These are phyloP conservation scores for Metschnikowia sp. DNA, from an alignment of 805 yeast species.

Conservation along the genomic window DNA sequence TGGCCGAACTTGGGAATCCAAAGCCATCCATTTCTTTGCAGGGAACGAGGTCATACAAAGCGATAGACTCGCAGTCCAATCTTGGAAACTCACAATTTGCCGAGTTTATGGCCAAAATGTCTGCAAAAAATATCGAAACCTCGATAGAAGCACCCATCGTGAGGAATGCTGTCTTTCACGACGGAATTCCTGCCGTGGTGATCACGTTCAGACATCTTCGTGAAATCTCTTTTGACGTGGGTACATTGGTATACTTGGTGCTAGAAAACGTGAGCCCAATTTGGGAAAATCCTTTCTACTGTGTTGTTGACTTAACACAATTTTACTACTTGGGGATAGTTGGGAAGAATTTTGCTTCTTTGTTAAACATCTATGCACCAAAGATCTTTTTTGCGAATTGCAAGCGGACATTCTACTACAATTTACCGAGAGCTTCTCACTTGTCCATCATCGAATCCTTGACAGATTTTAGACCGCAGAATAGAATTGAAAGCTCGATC, in stretches of 20 bases:
- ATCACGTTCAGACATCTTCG: slow-evolving; percentile 39
- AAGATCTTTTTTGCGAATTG: slow-evolving; percentile 51
- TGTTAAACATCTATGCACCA: slow-evolving; percentile 49
- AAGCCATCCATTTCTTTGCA: slow-evolving; percentile 52
- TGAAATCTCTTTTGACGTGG: slow-evolving; percentile 39
- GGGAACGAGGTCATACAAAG: slow-evolving; percentile 50
- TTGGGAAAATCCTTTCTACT: slow-evolving; percentile 64
- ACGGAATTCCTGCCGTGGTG: slow-evolving; percentile 69
- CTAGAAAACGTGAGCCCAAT: slow-evolving; percentile 65
- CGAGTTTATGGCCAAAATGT: slow-evolving; percentile 71
- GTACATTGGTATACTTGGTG: slow-evolving; percentile 54
- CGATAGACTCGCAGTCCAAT: slow-evolving; percentile 37
- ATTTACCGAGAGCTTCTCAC: slow-evolving; percentile 36
- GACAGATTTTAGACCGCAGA: slow-evolving; percentile 17
- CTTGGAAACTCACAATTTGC: slow-evolving; percentile 51
- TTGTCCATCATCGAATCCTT: slow-evolving; percentile 22
- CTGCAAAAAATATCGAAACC: slow-evolving; percentile 50
- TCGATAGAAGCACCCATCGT: slow-evolving; percentile 45
- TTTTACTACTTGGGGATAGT: slow-evolving; percentile 33
- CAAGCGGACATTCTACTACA: slow-evolving; percentile 49
- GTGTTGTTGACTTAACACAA: slow-evolving; percentile 69
- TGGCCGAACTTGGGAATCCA: slow-evolving; percentile 58
- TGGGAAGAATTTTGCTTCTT: slow-evolving; percentile 27
- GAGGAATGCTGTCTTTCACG: slow-evolving; percentile 63
- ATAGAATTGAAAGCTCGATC: slow-evolving; percentile 13